Percentiles rank a stretch among this genome's conserved stretches.
Conservation (phyloP, 2,329 filamentous ascomycete species). For the Epichloe scottii region DNA sequence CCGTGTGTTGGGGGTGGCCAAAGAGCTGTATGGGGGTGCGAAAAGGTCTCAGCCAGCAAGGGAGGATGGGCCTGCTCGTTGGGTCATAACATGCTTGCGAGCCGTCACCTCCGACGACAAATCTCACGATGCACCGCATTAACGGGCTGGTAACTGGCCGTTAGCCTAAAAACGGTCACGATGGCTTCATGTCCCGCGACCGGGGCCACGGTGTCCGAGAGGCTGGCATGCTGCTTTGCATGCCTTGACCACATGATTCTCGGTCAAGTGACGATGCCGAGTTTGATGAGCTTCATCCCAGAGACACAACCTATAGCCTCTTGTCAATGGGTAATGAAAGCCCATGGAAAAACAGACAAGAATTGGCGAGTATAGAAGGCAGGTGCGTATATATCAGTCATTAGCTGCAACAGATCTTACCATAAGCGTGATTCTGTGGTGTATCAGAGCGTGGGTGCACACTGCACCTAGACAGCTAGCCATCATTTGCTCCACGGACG, state of each 20-base stretch:
- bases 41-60: constrained; percentile 16
- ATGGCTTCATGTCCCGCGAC: constrained; percentile 9
- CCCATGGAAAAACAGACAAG: no score
- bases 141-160: constrained; percentile 1
- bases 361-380: not conserved
- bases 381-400: not conserved
- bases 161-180: constrained; percentile 9
- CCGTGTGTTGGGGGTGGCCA: constrained; percentile 2
- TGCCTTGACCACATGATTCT: constrained; percentile 5
- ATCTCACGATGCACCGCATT: constrained; percentile 2
- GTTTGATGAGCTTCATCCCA: constrained; percentile 1
- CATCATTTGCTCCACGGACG: not conserved
- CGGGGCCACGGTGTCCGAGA: not conserved
- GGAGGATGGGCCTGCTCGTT: constrained; percentile 12
- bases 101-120: constrained; percentile 1
- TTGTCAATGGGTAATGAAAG: not conserved
- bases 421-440: not conserved
- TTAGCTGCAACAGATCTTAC: not conserved
- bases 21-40: constrained; percentile 1
- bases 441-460: not conserved
- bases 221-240: constrained; percentile 10
- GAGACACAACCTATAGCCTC: constrained; percentile 2
- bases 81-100: constrained; percentile 11
- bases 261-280: constrained; percentile 7
- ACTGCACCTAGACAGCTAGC: not conserved